phyloP scores from a whole-genome alignment of 2,329 filamentous ascomycete species.

The Arthrinium puccinioides region DNA sequence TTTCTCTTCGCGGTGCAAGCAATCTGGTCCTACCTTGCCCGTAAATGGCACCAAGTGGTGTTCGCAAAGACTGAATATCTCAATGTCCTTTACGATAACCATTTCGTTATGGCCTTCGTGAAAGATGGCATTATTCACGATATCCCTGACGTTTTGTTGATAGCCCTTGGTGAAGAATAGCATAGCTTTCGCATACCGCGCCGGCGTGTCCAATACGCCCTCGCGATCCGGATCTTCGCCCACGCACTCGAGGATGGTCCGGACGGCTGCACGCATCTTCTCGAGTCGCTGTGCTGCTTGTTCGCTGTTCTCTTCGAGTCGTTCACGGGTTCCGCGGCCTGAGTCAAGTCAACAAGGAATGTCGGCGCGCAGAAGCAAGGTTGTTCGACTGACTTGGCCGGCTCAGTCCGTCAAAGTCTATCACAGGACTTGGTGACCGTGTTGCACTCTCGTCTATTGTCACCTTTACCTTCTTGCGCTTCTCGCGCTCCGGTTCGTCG shows the following conservation, averaged over 20 bases:
- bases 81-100: constrained; percentile 96
- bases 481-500: constrained; percentile 38
- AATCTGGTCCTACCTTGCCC: constrained; percentile 61
- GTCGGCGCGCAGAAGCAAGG: background rate
- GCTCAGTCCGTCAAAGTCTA: constrained; percentile 56
- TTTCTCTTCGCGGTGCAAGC: background rate
- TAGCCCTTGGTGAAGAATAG: constrained; percentile 96
- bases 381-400: constrained; percentile 43
- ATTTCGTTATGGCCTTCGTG: constrained; percentile 95
- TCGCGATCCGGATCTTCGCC: constrained; percentile 62
- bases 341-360: background rate
- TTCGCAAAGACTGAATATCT: constrained; percentile 90
- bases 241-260: constrained; percentile 61
- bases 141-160: constrained; percentile 84
- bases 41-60: constrained; percentile 96
- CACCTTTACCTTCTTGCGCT: constrained; percentile 27
- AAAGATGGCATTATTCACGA: constrained; percentile 92
- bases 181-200: constrained; percentile 90
- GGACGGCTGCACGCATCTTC: constrained; percentile 54
- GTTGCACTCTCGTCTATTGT: constrained; percentile 12
- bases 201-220: constrained; percentile 62
- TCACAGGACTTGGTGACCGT: constrained; percentile 47
- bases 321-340: constrained; percentile 58
- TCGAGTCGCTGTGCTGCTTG: constrained; percentile 44
- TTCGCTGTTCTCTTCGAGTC: constrained; percentile 49